A percentile compares a stretch with the other conserved stretches of the same genome.
These are phyloP conservation scores for Diplodia sapinea DNA, from an alignment of 2,329 filamentous ascomycete species.

Conservation along the genomic window DNA sequence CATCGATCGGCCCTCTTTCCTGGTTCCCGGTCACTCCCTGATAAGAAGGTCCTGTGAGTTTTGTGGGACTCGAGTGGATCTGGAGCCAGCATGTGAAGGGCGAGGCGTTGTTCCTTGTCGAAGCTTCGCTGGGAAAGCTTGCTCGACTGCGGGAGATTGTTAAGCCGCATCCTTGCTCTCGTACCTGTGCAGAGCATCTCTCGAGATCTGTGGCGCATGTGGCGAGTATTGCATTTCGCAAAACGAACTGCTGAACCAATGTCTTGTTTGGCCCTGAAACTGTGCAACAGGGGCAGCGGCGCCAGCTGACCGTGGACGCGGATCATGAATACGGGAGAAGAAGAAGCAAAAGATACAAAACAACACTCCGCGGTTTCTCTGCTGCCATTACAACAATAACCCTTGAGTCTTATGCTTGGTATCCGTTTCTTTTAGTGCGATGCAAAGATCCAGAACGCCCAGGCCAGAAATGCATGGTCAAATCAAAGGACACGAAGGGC, in stretches of 20 bases:
- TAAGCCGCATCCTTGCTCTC: neutral
- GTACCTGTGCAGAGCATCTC: too few relatives aligned
- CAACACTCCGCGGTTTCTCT: neutral
- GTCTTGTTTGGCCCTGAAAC: too few relatives aligned
- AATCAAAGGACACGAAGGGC: neutral
- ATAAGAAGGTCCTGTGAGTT: neutral
- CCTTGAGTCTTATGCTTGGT: neutral
- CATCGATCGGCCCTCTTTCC: neutral
- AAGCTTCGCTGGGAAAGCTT: neutral
- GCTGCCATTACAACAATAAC: slow-evolving; percentile 11
- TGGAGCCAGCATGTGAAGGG: neutral
- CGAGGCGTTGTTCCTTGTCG: neutral
- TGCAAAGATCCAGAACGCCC: neutral
- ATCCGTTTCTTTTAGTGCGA: slow-evolving; percentile 3
- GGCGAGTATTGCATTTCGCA: too few relatives aligned
- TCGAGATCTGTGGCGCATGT: too few relatives aligned
- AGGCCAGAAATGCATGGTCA: slow-evolving; percentile 5
- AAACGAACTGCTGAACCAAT: too few relatives aligned
- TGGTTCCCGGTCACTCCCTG: neutral
- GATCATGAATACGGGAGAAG: too few relatives aligned
- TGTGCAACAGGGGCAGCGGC: neutral
- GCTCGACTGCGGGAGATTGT: neutral
- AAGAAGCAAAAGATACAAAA: neutral
- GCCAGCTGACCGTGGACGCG: neutral
- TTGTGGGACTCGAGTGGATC: neutral